These are phyloP conservation scores for Talinum fruticosum DNA, from an alignment of 148 eudicot genomes.

Conservation along the genomic window DNA sequence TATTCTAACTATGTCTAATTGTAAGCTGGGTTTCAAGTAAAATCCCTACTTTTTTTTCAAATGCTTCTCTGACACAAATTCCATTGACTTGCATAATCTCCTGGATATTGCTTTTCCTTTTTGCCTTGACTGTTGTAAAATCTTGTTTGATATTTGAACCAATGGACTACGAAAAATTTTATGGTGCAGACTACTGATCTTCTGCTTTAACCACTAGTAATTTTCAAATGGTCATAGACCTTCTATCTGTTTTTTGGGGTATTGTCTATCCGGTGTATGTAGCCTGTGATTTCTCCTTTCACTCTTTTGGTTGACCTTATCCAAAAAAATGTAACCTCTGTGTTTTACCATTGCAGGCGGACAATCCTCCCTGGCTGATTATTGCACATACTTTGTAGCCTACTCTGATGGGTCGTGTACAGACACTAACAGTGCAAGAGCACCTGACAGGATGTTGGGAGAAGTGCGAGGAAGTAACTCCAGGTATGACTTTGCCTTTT, in stretches of 20 bases:
- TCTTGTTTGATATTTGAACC: neutral
- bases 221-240: neutral
- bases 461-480: constrained; percentile 91
- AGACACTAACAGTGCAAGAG: constrained; percentile 80
- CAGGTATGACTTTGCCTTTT: constrained; percentile 42
- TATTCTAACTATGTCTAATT: neutral
- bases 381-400: constrained; percentile 95
- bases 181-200: neutral
- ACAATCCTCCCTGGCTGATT: constrained; percentile 96
- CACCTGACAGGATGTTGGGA: constrained; percentile 97
- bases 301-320: too few relatives aligned
- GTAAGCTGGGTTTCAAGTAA: neutral
- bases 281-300: too few relatives aligned
- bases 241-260: neutral
- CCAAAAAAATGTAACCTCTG: constrained; percentile 11
- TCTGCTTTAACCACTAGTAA: neutral
- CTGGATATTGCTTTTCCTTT: neutral
- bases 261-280: neutral
- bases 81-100: neutral
- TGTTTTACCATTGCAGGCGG: constrained; percentile 63
- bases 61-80: neutral
- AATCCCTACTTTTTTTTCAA: neutral
- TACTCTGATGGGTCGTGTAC: constrained; percentile 98
- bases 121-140: neutral
- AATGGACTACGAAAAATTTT: neutral